Percentiles rank a stretch among this genome's conserved stretches.
Evolutionary conservation across 2,329 filamentous ascomycete species (phyloP).

Genomic region (Paracorniculantispora psalliotae): DNA sequence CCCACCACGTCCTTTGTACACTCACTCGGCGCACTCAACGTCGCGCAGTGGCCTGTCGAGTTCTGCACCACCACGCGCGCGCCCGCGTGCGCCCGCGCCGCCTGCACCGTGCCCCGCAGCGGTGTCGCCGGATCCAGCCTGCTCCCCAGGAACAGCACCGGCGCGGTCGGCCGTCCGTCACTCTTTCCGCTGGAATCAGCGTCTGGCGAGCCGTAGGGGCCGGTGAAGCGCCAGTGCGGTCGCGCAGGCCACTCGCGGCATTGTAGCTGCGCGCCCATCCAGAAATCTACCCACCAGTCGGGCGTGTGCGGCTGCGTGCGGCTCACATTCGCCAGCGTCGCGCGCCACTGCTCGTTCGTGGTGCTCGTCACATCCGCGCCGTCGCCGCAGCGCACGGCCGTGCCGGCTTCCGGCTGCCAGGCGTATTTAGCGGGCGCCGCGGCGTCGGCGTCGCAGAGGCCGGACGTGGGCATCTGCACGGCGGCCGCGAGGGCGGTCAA

Average conservation of each 20-base stretch:
- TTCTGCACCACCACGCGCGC: background rate
- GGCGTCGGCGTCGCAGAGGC: background rate
- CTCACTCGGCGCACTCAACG: slow-evolving; percentile 14
- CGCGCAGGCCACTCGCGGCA: slow-evolving; percentile 31
- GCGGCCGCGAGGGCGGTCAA: background rate
- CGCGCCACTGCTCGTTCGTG: slow-evolving; percentile 18
- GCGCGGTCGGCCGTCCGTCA: slow-evolving; percentile 24
- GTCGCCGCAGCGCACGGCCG: slow-evolving; percentile 17
- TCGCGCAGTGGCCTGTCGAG: background rate
- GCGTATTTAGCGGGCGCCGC: slow-evolving; percentile 3
- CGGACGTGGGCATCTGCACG: background rate
- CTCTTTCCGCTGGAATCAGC: slow-evolving; percentile 18
- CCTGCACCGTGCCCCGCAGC: background rate
- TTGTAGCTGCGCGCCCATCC: slow-evolving; percentile 24
- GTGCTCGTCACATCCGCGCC: slow-evolving; percentile 17
- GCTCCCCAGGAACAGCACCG: slow-evolving; percentile 34
- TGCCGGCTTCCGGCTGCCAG: background rate
- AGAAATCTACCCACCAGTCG: slow-evolving; percentile 23
- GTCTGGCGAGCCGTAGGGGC: slow-evolving; percentile 17
- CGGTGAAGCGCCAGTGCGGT: slow-evolving; percentile 30
- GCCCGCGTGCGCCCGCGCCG: background rate
- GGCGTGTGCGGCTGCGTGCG: slow-evolving; percentile 20
- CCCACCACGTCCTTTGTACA: slow-evolving; percentile 17
- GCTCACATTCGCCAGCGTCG: slow-evolving; percentile 16
- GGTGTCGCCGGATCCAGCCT: slow-evolving; percentile 36